Base-by-base conservation (phyloP, 2,329 filamentous ascomycete genomes). In the Didymella sp. region DNA sequence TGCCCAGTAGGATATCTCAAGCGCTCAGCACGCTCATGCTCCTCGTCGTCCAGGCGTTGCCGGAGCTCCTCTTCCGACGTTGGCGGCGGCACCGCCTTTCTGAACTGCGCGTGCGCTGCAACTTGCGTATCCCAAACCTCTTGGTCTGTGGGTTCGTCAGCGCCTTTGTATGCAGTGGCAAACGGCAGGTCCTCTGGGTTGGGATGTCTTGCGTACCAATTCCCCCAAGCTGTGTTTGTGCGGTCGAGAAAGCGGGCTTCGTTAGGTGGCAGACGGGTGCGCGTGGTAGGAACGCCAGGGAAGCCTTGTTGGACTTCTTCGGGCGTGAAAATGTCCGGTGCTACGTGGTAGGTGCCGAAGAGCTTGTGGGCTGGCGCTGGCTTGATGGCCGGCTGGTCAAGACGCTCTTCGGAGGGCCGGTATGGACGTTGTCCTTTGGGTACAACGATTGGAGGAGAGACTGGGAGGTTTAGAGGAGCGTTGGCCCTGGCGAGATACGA, bases 221-320 rank as follows among this genome's bases (percentile, higher is more conserved):
- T 42, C 3, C 49, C 47, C 62, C 62, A 67, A 0, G n/a, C 21
- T 6, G 59, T 41, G 0, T 33, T 45, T 8, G 56, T 38, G 5
- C 56, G 56, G 22, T 65, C 54, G 1, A 67, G 50, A 4, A 63
- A 27, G 12, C 24, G 53, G 6, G 31, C 48, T 1, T 47, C 43
- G 15, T 54, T 51, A n/a, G n/a, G n/a, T 24, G 59, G 45, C 9
- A 37, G 49, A n/a, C 45, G 48, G 31, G 21, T 17, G 6, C 9
- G 11, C 1, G 19, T n/a, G 6, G 40, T 19, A 11, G 41, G 11
- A n/a, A n/a, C n/a, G 4, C 28, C 9, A 27, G 43, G 19, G 17
- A 68, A 66, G n/a, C 60, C 63, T n/a, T 30, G 40, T 8, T 56
- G 47, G 1, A 63, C 30, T 15, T 42, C 45, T 24, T 21, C 43